Evolutionary conservation across 805 yeast genomes (phyloP), one percentile per base, ranked within the genome.

Genomic region (Sugiyamaella mastotermitis): DNA sequence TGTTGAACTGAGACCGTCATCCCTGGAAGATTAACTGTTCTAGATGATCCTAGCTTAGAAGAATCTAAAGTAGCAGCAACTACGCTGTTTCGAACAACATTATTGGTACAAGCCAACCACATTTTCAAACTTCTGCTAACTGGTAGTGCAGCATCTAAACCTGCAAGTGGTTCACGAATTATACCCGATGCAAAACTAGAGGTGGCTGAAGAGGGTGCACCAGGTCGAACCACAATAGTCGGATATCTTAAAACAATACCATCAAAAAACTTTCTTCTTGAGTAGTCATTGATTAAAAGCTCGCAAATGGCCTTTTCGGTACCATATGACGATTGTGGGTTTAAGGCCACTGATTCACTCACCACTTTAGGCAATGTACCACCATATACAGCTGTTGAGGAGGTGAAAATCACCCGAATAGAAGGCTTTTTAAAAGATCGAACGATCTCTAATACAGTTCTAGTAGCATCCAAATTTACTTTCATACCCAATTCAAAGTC

Each of bases 281-380:
- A 39, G 36, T 50, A 49, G 28, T 50, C 55, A 33, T 47, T 45
- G 24, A 50, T 27, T 13, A 50, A 38, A 14, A 27, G 19, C 36
- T 50, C 55, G 37, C 48, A 41, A 30, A 51, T 44, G 21, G 41
- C 34, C 40, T 51, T 51, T 35, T 51, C 48, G n/a, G 51, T 46
- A 11, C 55, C 55, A 30, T 51, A 51, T 11, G 54, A 50, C 11
- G 52, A 48, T 35, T 48, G 50, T 11, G 55, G 55, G 21, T 43
- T 48, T 13, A 51, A 42, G 23, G 45, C 47, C 18, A 42, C 47
- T n/a, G 37, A 16, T 38, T 51, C 55, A 23, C 31, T 34, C 16
- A 49, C 41, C 10, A 43, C 34, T 9, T 37, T 45, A 3, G 55
- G 54, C 8, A 48, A 22, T 7, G 46, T 41, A 32, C 49, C 46